phyloP scores from a whole-genome alignment of 106 monocot genomes.

The Allium cepa region DNA sequence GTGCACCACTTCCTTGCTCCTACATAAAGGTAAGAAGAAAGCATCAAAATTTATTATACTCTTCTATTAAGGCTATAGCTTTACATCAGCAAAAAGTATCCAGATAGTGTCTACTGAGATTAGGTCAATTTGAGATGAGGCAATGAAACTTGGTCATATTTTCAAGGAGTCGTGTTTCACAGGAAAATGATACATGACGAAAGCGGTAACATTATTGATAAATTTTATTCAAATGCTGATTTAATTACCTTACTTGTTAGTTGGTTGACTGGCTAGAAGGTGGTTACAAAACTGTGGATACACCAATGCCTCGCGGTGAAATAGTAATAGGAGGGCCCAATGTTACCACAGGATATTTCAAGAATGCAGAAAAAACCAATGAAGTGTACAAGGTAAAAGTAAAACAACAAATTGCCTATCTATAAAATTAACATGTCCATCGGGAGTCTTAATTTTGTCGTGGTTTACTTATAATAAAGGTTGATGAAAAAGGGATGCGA shows the following conservation, averaged over 20 bases:
- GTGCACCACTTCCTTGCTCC: slow-evolving; percentile 92
- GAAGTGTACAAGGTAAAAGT: slow-evolving; percentile 87
- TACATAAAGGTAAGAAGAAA: slow-evolving; percentile 67
- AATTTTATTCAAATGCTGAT: background rate
- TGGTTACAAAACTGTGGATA: slow-evolving; percentile 76
- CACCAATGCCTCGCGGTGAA: slow-evolving; percentile 98
- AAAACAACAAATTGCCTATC: too few relatives aligned
- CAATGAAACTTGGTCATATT: too few relatives aligned
- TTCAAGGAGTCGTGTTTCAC: too few relatives aligned
- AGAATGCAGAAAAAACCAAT: slow-evolving; percentile 94
- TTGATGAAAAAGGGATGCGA: slow-evolving; percentile 57
- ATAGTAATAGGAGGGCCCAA: slow-evolving; percentile 97
- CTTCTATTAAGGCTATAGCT: too few relatives aligned
- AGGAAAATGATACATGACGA: too few relatives aligned
- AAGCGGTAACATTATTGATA: too few relatives aligned
- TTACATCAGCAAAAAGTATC: too few relatives aligned
- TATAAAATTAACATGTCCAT: too few relatives aligned
- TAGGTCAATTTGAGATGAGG: too few relatives aligned
- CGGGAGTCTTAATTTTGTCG: too few relatives aligned
- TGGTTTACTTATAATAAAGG: slow-evolving; percentile 12
- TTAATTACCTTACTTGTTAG: slow-evolving; percentile 29
- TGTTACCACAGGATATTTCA: slow-evolving; percentile 93
- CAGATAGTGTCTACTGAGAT: too few relatives aligned
- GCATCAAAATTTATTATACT: too few relatives aligned
- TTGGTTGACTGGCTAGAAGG: slow-evolving; percentile 96